Evolutionary conservation across 1,284 basidiomycete species (phyloP).

Genomic region (Heimioporus punctisporus): DNA sequence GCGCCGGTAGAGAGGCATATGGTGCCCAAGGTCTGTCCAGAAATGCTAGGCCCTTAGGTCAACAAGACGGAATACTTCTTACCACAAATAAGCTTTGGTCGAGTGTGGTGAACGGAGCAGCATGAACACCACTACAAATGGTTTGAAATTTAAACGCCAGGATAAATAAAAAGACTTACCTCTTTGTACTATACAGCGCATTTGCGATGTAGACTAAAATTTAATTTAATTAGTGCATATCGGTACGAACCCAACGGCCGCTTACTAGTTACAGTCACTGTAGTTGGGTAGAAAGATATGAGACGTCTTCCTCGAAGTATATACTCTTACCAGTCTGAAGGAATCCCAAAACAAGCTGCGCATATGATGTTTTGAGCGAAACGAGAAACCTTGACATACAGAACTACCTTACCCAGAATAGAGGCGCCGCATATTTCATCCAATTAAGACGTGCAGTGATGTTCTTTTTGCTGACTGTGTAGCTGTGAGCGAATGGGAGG

Average conservation of each 20-base stretch:
- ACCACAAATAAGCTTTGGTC: background rate
- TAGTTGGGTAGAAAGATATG: background rate
- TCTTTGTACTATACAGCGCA: conserved; percentile 1
- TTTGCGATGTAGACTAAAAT: conserved; percentile 4
- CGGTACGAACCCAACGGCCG: no score
- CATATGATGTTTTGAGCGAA: background rate
- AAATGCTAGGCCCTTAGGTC: background rate
- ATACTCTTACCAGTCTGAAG: conserved; percentile 8
- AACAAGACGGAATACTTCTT: background rate
- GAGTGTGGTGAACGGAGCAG: background rate
- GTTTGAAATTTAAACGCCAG: no score
- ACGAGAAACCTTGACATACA: background rate
- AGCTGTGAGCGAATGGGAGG: background rate
- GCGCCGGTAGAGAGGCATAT: background rate
- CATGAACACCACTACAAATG: no score
- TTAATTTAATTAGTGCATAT: background rate
- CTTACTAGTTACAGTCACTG: conserved; percentile 4
- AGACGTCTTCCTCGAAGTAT: no score
- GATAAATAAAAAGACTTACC: conserved; percentile 3
- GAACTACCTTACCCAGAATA: background rate
- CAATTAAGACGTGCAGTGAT: background rate
- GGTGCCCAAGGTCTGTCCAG: background rate
- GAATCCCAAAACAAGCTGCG: background rate
- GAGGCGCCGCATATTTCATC: no score
- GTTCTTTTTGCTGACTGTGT: background rate